A percentile compares a stretch with the other conserved stretches of the same genome.
Evolutionary conservation across 1,284 basidiomycete species (phyloP).

Genomic region (Cutaneotrichosporon cyanovorans): DNA sequence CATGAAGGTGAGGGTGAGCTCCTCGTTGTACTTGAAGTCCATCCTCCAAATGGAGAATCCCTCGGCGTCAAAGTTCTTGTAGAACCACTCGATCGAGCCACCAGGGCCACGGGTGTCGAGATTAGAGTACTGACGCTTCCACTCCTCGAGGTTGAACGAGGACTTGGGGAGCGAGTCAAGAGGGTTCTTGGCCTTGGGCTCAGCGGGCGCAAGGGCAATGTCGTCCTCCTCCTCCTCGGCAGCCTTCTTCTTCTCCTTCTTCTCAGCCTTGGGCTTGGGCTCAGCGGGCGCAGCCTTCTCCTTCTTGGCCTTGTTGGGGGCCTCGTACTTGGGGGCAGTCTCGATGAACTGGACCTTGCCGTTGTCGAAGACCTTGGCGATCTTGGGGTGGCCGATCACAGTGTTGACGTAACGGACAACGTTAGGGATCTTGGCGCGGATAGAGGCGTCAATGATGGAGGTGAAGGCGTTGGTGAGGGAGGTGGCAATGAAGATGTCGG

Average conservation of each 20-base stretch:
- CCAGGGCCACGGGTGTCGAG: conserved; percentile 84
- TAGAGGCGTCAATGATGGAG: conserved; percentile 56
- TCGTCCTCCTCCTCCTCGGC: conserved; percentile 57
- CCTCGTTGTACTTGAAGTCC: conserved; percentile 92
- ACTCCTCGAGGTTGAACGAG: conserved; percentile 89
- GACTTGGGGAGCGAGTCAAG: conserved; percentile 88
- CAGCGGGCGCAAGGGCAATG: conserved; percentile 54
- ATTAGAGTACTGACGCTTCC: conserved; percentile 98
- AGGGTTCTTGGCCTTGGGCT: conserved; percentile 83
- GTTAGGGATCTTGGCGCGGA: conserved; percentile 65
- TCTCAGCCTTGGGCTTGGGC: conserved; percentile 50
- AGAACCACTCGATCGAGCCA: conserved; percentile 67
- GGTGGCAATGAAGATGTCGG: conserved; percentile 69
- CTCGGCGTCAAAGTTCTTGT: conserved; percentile 80
- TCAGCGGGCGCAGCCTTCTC: conserved; percentile 45
- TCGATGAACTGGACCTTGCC: conserved; percentile 59
- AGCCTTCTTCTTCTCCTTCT: conserved; percentile 49
- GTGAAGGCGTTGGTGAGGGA: conserved; percentile 51
- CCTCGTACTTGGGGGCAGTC: conserved; percentile 62
- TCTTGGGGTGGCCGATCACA: conserved; percentile 68
- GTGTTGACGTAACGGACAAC: conserved; percentile 70
- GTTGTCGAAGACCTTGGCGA: conserved; percentile 56
- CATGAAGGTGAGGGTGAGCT: conserved; percentile 89
- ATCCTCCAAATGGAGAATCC: conserved; percentile 82
- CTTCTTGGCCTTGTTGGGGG: conserved; percentile 68